Evolutionary conservation across 139 green algal genomes (phyloP).

Genomic region (Tetraselmis striata): DNA sequence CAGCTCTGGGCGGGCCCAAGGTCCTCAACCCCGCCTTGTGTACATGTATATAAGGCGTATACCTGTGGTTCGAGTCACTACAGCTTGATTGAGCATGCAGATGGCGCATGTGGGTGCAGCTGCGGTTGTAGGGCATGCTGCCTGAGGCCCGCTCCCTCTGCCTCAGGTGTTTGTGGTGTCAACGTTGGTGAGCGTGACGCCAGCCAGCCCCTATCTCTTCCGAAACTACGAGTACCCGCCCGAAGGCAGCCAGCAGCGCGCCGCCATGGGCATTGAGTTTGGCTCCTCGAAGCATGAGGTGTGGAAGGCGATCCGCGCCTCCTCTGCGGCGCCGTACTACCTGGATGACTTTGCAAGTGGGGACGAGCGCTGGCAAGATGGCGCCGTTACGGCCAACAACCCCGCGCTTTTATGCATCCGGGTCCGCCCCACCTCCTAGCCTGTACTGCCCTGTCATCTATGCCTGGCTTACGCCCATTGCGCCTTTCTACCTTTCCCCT

Average conservation of each 20-base stretch:
- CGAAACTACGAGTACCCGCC: conserved; percentile 73
- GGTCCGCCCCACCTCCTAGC: not conserved
- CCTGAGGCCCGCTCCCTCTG: not conserved
- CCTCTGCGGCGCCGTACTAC: conserved; percentile 80
- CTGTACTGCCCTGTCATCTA: no score
- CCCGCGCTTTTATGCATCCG: conserved; percentile 51
- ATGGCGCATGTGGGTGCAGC: not conserved
- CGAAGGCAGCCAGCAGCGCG: not conserved
- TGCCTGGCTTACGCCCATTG: no score
- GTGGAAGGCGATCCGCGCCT: conserved; percentile 88
- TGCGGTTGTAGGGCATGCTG: conserved; percentile 22
- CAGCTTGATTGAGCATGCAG: not conserved
- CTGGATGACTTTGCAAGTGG: conserved; percentile 79
- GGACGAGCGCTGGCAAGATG: conserved; percentile 85
- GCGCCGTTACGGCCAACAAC: conserved; percentile 90
- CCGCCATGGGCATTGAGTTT: not conserved
- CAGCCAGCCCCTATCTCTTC: conserved; percentile 82
- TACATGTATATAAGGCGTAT: no score
- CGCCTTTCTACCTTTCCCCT: no score
- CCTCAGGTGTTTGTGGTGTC: conserved; percentile 55
- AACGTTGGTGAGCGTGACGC: conserved; percentile 67
- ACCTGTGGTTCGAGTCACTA: no score
- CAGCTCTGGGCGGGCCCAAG: conserved; percentile 54
- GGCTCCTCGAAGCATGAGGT: conserved; percentile 43
- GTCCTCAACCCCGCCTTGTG: no score